Percentiles rank a stretch among this genome's conserved stretches.
Evolutionary conservation across 83 land plant species (phyloP).

Genomic region (Picea mariana): DNA sequence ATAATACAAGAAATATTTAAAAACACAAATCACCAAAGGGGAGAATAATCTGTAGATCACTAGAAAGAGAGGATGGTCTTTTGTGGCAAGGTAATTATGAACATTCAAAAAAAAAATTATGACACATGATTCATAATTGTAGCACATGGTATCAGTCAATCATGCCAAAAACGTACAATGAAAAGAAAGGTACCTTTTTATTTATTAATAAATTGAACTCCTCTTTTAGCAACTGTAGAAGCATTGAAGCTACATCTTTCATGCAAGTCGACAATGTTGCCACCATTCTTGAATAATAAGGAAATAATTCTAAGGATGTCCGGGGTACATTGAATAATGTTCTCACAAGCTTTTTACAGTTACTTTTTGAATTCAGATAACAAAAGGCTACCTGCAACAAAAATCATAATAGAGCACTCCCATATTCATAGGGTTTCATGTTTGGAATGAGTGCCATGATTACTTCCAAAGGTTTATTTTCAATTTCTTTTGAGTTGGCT

Average conservation of each 20-base stretch:
- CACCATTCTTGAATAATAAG: conserved; percentile 96
- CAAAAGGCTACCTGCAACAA: conserved; percentile 89
- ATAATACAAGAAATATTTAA: too few species aligned
- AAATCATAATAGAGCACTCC: too few species aligned
- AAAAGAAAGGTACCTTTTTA: conserved; percentile 61
- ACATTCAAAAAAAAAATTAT: too few species aligned
- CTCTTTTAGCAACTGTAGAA: conserved; percentile 84
- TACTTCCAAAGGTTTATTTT: conserved; percentile 79
- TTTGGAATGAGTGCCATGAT: too few species aligned
- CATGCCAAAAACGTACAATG: too few species aligned
- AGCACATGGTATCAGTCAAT: too few species aligned
- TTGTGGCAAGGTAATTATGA: too few species aligned
- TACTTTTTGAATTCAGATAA: conserved; percentile 92
- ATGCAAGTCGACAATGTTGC: conserved; percentile 97
- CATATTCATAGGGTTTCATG: too few species aligned
- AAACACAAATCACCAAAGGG: too few species aligned
- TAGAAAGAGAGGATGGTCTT: too few species aligned
- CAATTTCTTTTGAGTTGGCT: neutral
- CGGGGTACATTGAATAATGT: conserved; percentile 93
- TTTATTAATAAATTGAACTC: conserved; percentile 89
- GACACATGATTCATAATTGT: too few species aligned
- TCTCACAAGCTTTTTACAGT: conserved; percentile 88
- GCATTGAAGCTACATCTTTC: conserved; percentile 90
- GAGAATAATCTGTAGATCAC: too few species aligned
- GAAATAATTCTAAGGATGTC: conserved; percentile 89